These are phyloP conservation scores for Cercospora sojina DNA, from an alignment of 2,329 filamentous ascomycete species.

Conservation along the genomic window DNA sequence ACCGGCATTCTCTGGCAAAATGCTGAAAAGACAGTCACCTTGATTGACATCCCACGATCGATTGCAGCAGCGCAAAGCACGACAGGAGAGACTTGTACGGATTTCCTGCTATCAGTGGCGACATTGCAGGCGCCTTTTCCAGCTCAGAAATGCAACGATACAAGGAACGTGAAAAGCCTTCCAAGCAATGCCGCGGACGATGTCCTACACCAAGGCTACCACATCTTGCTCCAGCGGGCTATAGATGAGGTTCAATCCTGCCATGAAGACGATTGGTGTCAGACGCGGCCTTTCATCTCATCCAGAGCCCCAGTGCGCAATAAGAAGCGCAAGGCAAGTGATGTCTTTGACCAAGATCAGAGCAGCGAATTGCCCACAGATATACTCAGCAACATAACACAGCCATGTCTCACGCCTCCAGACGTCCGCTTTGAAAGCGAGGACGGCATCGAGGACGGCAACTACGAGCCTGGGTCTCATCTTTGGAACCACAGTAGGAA, in stretches of 20 bases:
- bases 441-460: neutral
- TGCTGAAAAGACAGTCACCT: slow-evolving; percentile 49
- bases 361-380: neutral
- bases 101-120: slow-evolving; percentile 48
- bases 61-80: slow-evolving; percentile 65
- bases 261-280: neutral
- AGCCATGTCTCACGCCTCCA: neutral
- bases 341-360: neutral
- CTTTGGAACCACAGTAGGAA: neutral
- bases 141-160: slow-evolving; percentile 49
- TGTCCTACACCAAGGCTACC: slow-evolving; percentile 42
- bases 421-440: neutral
- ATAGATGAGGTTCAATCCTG: neutral
- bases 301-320: neutral
- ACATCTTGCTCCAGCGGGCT: slow-evolving; percentile 4
- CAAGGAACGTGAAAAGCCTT: slow-evolving; percentile 53
- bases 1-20: slow-evolving; percentile 57
- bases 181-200: slow-evolving; percentile 33
- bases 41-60: slow-evolving; percentile 70
- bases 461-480: slow-evolving; percentile 4
- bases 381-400: slow-evolving; percentile 1
- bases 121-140: slow-evolving; percentile 51
- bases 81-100: slow-evolving; percentile 39
- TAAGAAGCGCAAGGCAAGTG: slow-evolving; percentile 29
- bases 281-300: neutral